Evolutionary conservation across 2,329 filamentous ascomycete species (phyloP), one percentile per base, ranked within the genome.

Genomic region (Leptographium flavum): DNA sequence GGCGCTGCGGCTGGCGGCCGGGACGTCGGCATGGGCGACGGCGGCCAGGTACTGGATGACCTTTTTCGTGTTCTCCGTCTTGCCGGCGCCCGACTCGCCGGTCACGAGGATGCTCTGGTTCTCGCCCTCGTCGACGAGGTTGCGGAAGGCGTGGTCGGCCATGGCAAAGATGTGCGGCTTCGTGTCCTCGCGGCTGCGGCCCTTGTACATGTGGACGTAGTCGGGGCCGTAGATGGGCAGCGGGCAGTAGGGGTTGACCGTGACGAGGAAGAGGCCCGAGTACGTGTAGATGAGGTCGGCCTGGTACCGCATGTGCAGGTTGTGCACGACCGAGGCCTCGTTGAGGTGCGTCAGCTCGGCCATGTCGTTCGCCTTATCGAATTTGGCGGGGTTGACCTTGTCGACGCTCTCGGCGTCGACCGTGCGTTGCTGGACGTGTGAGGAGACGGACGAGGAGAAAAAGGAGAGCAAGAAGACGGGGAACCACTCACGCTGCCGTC

Each of bases 361-460:
- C 92, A 98, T 98, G 63, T 98, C 93, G 66, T 93, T 87, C 52
- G 90, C 90, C 65, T 95, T 98, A 74, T 98, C 92, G 66, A 98
- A 98, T 62, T 98, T 98, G 57, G 90, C 90, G 39, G 92, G 92
- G 64, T 98, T 98, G 68, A 98, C 93, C 65, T 95, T 96, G 71
- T 98, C 93, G 54, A 95, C 87, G 55, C 79, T 83, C 56, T 96
- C 88, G 43, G 76, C 67, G 53, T 90, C 81, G 42, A 92, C 81
- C 58, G 94, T 84, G 54, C 87, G 81, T 77, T 94, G 87, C 79
- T 92, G 53, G 25, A 37, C 45, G 35, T 37, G 52, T 59, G 37
- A 58, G 52, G 19, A n/a, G 3, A n/a, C 4, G 14, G 2, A 22
- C 43, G 31, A 42, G 14, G 2, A 11, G n/a, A n/a, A 42, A 9